These are phyloP conservation scores for Serendipita sp. DNA, from an alignment of 768 basidiomycete genomes.

Conservation along the genomic window DNA sequence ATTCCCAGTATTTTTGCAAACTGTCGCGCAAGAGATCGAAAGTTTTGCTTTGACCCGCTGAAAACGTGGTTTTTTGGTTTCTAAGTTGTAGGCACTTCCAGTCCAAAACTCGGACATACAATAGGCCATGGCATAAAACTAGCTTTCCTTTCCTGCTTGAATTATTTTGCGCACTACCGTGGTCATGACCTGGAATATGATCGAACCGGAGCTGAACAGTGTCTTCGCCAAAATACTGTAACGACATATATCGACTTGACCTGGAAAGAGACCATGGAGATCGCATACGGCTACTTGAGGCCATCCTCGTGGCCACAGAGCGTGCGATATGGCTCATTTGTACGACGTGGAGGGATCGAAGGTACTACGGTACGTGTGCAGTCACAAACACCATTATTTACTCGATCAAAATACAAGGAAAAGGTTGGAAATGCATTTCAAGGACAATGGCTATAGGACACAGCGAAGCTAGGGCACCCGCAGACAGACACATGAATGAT, in stretches of 20 bases:
- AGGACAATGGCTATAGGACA: not conserved
- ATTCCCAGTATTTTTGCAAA: conserved; percentile 47
- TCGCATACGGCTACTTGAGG: too few relatives aligned
- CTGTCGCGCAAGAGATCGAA: conserved; percentile 63
- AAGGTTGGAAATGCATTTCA: not conserved
- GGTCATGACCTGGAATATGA: not conserved
- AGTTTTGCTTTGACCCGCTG: conserved; percentile 83
- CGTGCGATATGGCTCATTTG: too few relatives aligned
- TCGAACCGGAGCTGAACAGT: not conserved
- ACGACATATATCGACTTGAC: not conserved
- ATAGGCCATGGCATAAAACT: not conserved
- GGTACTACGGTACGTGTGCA: too few relatives aligned
- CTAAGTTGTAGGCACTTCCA: not conserved
- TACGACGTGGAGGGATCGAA: too few relatives aligned
- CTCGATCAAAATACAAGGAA: too few relatives aligned
- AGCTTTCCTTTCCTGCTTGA: not conserved
- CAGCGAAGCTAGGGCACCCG: not conserved
- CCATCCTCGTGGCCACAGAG: too few relatives aligned
- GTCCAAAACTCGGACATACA: not conserved
- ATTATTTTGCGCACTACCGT: not conserved
- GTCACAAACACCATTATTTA: too few relatives aligned
- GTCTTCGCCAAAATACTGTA: not conserved
- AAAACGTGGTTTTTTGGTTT: not conserved
- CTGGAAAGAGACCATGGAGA: too few relatives aligned
- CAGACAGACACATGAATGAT: not conserved